Evolutionary conservation across 2,329 filamentous ascomycete species (phyloP).

Genomic region (Trichoderma guizhouense): DNA sequence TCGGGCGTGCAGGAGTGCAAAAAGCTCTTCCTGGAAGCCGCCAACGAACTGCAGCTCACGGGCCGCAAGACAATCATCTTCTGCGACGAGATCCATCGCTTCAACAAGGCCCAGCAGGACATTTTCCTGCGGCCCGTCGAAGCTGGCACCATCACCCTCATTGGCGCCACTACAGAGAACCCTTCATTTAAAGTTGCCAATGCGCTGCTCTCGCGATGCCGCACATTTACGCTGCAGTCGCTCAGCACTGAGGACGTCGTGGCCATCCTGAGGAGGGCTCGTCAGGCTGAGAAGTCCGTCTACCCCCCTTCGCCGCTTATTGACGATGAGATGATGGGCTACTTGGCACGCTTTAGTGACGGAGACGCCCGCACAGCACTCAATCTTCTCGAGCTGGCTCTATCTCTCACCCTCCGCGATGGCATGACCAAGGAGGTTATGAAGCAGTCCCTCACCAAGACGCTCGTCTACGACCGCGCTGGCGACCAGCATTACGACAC

Average conservation of each 20-base stretch:
- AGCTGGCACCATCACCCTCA: conserved; percentile 82
- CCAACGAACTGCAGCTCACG: conserved; percentile 73
- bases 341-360: conserved; percentile 82
- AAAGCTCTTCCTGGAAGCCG: conserved; percentile 82
- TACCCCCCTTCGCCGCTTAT: conserved; percentile 55
- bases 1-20: conserved; percentile 88
- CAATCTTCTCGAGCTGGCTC: conserved; percentile 85
- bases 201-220: conserved; percentile 81
- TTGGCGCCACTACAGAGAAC: conserved; percentile 96
- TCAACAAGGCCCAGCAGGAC: conserved; percentile 90
- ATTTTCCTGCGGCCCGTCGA: conserved; percentile 93
- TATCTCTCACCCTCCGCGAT: conserved; percentile 61
- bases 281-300: conserved; percentile 55
- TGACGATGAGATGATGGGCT: conserved; percentile 72
- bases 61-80: conserved; percentile 94
- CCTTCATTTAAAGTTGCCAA: conserved; percentile 90
- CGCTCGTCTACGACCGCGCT: conserved; percentile 88
- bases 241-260: conserved; percentile 69
- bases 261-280: conserved; percentile 71
- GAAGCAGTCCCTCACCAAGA: conserved; percentile 82
- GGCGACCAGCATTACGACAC: conserved; percentile 98
- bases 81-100: conserved; percentile 94
- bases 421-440: conserved; percentile 71
- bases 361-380: conserved; percentile 91
- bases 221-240: conserved; percentile 82